A percentile compares a stretch with the other conserved stretches of the same genome.
Conservation (phyloP, 2,329 filamentous ascomycete genomes). For the Balansia obtecta region DNA sequence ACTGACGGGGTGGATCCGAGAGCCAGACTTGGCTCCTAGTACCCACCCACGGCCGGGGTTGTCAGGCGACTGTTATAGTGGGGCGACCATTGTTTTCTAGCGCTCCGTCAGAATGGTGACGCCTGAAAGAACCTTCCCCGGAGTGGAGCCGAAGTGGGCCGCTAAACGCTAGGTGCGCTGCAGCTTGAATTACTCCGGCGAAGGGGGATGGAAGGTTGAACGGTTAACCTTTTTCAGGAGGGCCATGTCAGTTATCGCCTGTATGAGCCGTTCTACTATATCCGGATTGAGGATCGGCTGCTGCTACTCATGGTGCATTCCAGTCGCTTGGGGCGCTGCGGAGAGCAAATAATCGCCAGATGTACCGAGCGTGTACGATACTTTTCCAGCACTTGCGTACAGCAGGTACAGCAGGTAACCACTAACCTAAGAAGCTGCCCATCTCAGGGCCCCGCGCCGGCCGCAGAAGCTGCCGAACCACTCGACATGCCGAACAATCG, state of each 20-base stretch:
- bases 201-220: not conserved
- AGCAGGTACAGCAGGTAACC: too few species aligned
- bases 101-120: not conserved
- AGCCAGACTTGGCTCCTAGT: not conserved
- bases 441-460: too few species aligned
- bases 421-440: too few species aligned
- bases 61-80: not conserved
- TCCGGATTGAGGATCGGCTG: not conserved
- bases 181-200: not conserved
- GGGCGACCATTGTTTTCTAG: not conserved
- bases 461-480: too few species aligned
- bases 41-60: not conserved
- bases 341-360: not conserved
- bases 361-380: not conserved
- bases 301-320: not conserved
- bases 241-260: too few species aligned
- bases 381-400: too few species aligned
- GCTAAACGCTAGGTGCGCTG: too few species aligned
- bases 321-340: not conserved
- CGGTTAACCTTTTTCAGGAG: too few species aligned
- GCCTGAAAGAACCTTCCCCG: not conserved
- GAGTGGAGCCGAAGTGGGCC: too few species aligned
- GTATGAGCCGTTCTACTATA: not conserved
- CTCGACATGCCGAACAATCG: too few species aligned
- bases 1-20: slow-evolving; percentile 1